phyloP scores from a whole-genome alignment of 2,329 filamentous ascomycete genomes.

The Fusarium ambrosium region DNA sequence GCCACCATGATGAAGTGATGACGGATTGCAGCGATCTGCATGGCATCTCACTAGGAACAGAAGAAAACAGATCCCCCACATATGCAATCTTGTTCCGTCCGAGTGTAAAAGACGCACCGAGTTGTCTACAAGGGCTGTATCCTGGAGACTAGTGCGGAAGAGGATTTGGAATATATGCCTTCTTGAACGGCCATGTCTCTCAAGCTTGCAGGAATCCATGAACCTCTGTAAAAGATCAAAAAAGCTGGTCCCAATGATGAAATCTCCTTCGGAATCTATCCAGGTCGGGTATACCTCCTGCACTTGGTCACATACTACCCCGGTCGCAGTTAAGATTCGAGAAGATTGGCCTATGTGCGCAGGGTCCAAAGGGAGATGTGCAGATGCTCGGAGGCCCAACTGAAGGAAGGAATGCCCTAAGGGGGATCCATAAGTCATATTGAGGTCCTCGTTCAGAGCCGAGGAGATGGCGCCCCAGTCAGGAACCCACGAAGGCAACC shows the following conservation, averaged over 20 bases:
- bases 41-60: neutral
- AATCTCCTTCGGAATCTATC: neutral
- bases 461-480: neutral
- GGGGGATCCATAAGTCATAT: no score
- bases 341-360: neutral
- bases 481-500: neutral
- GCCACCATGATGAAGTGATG: neutral
- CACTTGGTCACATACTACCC: neutral
- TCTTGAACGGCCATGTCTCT: neutral
- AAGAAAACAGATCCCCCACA: neutral
- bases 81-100: neutral
- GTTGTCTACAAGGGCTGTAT: neutral
- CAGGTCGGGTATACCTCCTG: neutral
- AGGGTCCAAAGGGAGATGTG: neutral
- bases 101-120: neutral
- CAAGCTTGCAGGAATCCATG: neutral
- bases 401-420: no score
- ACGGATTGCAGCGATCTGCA: accelerated
- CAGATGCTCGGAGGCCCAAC: neutral
- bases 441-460: neutral
- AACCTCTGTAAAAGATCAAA: neutral
- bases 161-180: neutral
- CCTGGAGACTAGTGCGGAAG: neutral
- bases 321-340: neutral
- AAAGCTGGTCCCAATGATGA: neutral